Evolutionary conservation across 2,329 filamentous ascomycete genomes (phyloP), one percentile per base, ranked within the genome.

Genomic region (Bipolaris sorokiniana): DNA sequence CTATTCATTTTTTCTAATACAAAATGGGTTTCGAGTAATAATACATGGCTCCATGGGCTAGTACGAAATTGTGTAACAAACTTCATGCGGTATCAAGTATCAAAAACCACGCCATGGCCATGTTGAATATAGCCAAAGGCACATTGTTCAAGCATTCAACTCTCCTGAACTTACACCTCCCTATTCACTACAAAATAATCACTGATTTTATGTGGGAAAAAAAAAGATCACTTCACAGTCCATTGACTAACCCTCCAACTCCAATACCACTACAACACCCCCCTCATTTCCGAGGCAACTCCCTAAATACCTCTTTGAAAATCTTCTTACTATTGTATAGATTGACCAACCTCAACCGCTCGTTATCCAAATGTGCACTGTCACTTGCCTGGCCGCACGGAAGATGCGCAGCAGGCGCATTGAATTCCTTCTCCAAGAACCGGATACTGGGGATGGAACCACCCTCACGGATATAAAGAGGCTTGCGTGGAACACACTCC

Each of bases 351-450:
- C 95, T 83, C 76, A 99, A 80, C n/a, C 95, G 81, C 82, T 99
- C 95, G 70, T 99, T 98, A 71, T 96, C 91, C 77, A 99, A 78
- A 84, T 99, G 95, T 16, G 94, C 95, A 49, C 89, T 88, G 71
- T 99, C 95, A 67, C 91, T 97, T 11, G 94, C 92, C 77, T 97
- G 93, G 0, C 96, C 96, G 70, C 93, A 97, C 0, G 95, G 96
- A 33, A 99, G 78, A 76, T 98, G 93, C 0, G 94, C 94, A 0
- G 95, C 94, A 0, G 93, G 92, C 0, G 95, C 95, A 2, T 84
- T 84, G 72, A 98, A 97, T 69, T 96, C 92, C 79, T 97, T 97
- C 76, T 98, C 94, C 36, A 98, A 74, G 72, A 98, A 98, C 5
- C 95, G 83, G 54, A 98, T 98, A 0, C 91, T 91, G 0, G 95